phyloP scores from a whole-genome alignment of 2,329 filamentous ascomycete species.

The Pseudocercospora ulei region DNA sequence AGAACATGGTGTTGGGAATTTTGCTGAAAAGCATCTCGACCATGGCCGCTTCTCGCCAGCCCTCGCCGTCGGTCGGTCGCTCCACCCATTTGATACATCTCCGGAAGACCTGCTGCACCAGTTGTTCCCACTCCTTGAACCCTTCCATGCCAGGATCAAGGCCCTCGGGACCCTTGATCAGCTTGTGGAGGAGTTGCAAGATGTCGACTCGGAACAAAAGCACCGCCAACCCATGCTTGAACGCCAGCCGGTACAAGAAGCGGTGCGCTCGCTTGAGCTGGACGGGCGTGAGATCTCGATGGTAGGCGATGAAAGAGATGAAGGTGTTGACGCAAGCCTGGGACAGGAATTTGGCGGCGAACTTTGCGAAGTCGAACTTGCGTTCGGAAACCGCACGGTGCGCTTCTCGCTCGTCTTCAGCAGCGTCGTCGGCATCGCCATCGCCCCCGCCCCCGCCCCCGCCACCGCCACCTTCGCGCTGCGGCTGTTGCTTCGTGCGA shows the following conservation, averaged over 20 bases:
- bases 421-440: constrained; percentile 49
- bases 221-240: constrained; percentile 86
- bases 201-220: constrained; percentile 88
- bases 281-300: constrained; percentile 63
- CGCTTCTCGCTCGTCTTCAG: constrained; percentile 62
- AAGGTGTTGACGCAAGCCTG: constrained; percentile 87
- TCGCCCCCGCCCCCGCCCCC: too few relatives aligned
- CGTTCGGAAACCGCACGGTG: constrained; percentile 67
- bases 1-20: constrained; percentile 69
- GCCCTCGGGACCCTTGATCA: constrained; percentile 79
- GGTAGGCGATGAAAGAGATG: constrained; percentile 66
- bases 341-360: constrained; percentile 67
- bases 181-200: constrained; percentile 72
- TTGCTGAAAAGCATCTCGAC: constrained; percentile 95
- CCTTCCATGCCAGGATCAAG: constrained; percentile 55
- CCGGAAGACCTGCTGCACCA: constrained; percentile 73
- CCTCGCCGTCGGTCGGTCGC: constrained; percentile 41
- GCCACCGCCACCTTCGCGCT: constrained; percentile 29
- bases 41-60: constrained; percentile 66
- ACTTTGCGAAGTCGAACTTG: constrained; percentile 86
- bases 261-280: constrained; percentile 88
- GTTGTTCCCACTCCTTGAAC: constrained; percentile 83
- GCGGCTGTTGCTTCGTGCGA: constrained; percentile 57
- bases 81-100: constrained; percentile 69
- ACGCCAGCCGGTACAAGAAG: constrained; percentile 86